Evolutionary conservation across 2,329 filamentous ascomycete genomes (phyloP).

Genomic region (Eutypella sp.): DNA sequence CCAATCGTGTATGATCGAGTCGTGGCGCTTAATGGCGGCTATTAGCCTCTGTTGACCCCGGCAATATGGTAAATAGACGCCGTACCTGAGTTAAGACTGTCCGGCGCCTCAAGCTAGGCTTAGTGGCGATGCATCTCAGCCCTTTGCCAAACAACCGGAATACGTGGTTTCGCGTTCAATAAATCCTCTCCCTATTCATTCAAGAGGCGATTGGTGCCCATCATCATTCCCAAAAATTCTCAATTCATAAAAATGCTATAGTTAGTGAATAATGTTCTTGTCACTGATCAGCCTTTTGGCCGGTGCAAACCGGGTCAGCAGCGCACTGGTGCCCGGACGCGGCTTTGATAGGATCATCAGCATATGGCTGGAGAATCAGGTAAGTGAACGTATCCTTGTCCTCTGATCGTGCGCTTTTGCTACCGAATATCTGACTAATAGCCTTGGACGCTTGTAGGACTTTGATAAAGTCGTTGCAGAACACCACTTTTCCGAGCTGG

Average conservation of each 20-base stretch:
- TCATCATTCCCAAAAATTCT: not conserved
- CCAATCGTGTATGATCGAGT: not conserved
- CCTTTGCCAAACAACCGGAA: no score
- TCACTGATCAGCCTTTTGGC: conserved; percentile 12
- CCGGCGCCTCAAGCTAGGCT: not conserved
- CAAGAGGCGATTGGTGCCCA: not conserved
- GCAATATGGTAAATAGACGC: no score
- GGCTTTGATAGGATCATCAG: conserved; percentile 39
- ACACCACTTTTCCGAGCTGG: conserved; percentile 34
- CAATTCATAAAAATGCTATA: conserved; percentile 6
- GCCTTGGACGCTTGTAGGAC: conserved; percentile 28
- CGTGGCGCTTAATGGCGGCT: not conserved
- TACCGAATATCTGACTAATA: conserved; percentile 5
- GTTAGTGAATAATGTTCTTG: conserved; percentile 9
- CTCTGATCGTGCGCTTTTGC: not conserved
- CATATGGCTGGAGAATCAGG: conserved; percentile 42
- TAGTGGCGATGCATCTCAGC: not conserved
- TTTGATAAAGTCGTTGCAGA: conserved; percentile 36
- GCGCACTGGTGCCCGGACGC: conserved; percentile 28
- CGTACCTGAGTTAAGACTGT: no score
- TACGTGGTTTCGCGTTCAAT: no score
- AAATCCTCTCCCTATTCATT: not conserved
- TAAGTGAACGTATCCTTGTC: conserved; percentile 12
- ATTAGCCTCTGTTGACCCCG: no score
- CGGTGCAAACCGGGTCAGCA: conserved; percentile 11